phyloP scores from a whole-genome alignment of 2,329 filamentous ascomycete genomes.

The Ophiostoma himal-ulmi region DNA sequence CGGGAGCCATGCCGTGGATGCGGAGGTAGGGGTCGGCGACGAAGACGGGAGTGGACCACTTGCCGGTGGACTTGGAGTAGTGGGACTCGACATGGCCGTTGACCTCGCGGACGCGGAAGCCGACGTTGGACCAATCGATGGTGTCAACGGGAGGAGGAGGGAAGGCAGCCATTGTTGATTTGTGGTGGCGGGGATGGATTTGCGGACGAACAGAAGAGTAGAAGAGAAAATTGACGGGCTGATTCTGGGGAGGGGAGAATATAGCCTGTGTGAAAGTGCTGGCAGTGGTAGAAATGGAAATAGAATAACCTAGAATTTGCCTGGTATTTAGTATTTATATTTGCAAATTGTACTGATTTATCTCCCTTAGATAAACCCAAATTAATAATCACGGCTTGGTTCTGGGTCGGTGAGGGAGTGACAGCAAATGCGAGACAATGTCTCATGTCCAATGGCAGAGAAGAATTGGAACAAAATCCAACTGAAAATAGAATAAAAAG shows the following conservation, averaged over 20 bases:
- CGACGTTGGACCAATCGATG: slow-evolving; percentile 91
- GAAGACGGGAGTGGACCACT: slow-evolving; percentile 75
- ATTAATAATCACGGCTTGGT: background rate
- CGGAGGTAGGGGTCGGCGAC: slow-evolving; percentile 77
- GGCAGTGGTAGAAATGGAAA: background rate
- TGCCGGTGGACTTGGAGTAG: slow-evolving; percentile 65
- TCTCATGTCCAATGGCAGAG: background rate
- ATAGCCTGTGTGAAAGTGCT: background rate
- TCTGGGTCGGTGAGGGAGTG: background rate
- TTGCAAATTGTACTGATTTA: background rate
- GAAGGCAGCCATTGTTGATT: slow-evolving; percentile 49
- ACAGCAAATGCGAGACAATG: background rate
- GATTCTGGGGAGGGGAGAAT: background rate
- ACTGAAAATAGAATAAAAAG: background rate
- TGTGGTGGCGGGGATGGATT: background rate
- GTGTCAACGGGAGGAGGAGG: slow-evolving; percentile 72
- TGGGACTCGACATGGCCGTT: slow-evolving; percentile 90
- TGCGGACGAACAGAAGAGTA: background rate
- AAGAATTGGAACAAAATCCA: background rate
- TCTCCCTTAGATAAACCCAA: background rate
- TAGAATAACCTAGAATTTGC: slow-evolving; percentile 3
- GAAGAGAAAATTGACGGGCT: background rate
- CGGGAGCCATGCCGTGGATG: slow-evolving; percentile 92
- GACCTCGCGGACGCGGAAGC: slow-evolving; percentile 85
- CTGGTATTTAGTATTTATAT: background rate